These are phyloP conservation scores for Botrytis hyacinthi DNA, from an alignment of 2,329 filamentous ascomycete species.

Conservation along the genomic window DNA sequence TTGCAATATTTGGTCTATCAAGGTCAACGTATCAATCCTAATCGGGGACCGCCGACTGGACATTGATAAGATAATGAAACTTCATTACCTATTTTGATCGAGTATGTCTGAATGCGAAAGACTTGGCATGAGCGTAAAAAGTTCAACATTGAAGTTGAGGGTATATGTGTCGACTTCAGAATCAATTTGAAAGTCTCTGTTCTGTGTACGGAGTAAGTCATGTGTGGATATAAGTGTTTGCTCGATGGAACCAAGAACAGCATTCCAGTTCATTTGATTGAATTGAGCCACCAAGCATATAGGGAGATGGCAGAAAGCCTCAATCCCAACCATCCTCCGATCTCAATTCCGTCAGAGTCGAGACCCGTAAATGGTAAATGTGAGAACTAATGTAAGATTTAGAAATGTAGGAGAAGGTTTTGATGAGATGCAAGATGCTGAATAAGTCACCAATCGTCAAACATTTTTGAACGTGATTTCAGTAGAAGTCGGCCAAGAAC, in stretches of 20 bases:
- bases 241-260: neutral
- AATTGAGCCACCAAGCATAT: neutral
- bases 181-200: neutral
- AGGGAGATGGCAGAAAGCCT: neutral
- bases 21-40: constrained; percentile 6
- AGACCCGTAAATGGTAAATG: neutral
- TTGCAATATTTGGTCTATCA: neutral
- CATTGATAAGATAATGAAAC: constrained; percentile 13
- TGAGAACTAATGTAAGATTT: neutral
- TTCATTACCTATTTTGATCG: constrained; percentile 16
- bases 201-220: neutral
- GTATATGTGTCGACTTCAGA: neutral
- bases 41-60: neutral
- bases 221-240: neutral
- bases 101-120: neutral
- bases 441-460: neutral
- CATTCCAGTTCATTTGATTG: neutral
- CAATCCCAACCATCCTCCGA: neutral
- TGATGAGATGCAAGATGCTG: neutral
- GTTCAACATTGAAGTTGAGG: neutral
- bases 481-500: neutral
- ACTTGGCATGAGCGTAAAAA: neutral
- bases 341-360: neutral
- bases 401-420: neutral
- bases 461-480: neutral